phyloP scores from a whole-genome alignment of 768 basidiomycete genomes.

The Phlegmacium glaucopus region DNA sequence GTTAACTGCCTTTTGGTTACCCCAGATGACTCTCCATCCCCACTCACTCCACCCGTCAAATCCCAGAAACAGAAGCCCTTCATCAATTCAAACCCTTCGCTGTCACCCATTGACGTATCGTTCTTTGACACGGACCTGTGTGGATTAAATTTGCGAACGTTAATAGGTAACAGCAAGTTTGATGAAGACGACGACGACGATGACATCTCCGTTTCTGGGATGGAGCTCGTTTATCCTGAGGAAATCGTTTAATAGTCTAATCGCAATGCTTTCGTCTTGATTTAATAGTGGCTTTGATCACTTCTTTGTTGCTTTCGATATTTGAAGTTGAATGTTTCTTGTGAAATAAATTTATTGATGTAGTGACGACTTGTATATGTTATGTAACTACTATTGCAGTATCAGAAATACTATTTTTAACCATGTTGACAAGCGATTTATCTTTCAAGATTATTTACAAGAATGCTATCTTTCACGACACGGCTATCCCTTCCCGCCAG shows the following conservation, averaged over 20 bases:
- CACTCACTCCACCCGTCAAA: background rate
- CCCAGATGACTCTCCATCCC: background rate
- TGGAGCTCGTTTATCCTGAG: conserved; percentile 19
- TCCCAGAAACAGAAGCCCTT: background rate
- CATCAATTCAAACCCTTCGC: background rate
- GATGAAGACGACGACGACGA: conserved; percentile 8
- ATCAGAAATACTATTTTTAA: too few species aligned
- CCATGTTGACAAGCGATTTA: too few species aligned
- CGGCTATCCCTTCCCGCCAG: too few species aligned
- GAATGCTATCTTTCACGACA: too few species aligned
- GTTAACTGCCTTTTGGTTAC: background rate
- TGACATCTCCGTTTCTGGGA: conserved; percentile 8
- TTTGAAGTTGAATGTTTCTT: too few species aligned
- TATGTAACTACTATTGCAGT: too few species aligned
- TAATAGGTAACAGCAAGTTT: conserved; percentile 1
- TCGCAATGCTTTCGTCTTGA: background rate
- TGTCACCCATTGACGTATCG: background rate
- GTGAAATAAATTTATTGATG: too few species aligned
- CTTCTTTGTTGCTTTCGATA: background rate
- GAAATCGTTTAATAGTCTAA: background rate
- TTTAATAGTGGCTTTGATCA: background rate
- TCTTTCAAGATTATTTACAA: too few species aligned
- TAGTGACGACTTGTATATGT: too few species aligned
- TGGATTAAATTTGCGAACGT: background rate
- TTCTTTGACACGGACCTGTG: background rate